A percentile compares a stretch with the other conserved stretches of the same genome.
phyloP scores from a whole-genome alignment of 139 green algal genomes.

The Picochlorum sp. region DNA sequence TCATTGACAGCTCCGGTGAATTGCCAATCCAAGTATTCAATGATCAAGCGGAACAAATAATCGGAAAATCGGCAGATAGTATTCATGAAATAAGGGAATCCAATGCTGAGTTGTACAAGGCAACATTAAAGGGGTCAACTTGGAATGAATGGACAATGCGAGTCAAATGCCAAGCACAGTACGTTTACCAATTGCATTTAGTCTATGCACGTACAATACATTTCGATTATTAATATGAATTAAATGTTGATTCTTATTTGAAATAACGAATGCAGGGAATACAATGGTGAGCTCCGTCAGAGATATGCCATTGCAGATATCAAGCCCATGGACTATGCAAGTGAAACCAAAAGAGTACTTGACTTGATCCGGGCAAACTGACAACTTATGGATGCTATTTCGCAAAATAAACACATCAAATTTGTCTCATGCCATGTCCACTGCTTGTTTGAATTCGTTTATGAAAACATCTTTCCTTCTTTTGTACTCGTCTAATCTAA shows the following conservation, averaged over 20 bases:
- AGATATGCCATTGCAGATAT: slow-evolving; percentile 38
- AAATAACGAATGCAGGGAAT: slow-evolving; percentile 32
- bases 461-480: slow-evolving; percentile 47
- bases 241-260: neutral
- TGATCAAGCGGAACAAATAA: slow-evolving; percentile 22
- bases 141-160: slow-evolving; percentile 7
- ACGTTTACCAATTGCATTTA: slow-evolving; percentile 13
- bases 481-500: slow-evolving; percentile 59
- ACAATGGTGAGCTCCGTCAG: slow-evolving; percentile 53
- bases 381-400: too few relatives aligned
- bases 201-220: neutral
- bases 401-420: too few relatives aligned
- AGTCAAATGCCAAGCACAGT: slow-evolving; percentile 8
- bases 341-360: slow-evolving; percentile 35
- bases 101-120: neutral
- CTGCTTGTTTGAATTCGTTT: slow-evolving; percentile 1
- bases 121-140: neutral
- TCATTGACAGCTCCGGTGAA: slow-evolving; percentile 15
- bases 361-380: neutral
- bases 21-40: slow-evolving; percentile 6
- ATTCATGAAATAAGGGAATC: slow-evolving; percentile 13
- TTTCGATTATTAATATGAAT: neutral
- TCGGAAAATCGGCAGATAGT: slow-evolving; percentile 44
- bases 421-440: neutral
- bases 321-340: slow-evolving; percentile 30